Percentiles rank a stretch among this genome's conserved stretches.
phyloP scores from a whole-genome alignment of 306 rosid species.

The Ammopiptanthus mongolicus region DNA sequence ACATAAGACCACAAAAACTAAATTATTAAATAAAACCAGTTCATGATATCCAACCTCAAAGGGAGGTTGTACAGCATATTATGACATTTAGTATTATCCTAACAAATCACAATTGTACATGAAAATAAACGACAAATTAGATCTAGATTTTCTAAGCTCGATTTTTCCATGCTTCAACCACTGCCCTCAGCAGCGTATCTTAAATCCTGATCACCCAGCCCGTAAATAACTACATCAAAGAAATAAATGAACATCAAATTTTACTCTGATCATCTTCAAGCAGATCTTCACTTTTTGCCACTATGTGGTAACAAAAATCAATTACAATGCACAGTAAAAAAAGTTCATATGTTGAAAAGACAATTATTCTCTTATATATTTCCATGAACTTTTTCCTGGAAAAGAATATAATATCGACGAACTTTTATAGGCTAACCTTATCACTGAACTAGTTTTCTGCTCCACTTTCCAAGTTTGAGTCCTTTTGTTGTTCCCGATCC shows the following conservation, averaged over 20 bases:
- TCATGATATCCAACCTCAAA: constrained; percentile 3
- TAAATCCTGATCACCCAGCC: not conserved
- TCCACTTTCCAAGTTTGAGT: constrained; percentile 40
- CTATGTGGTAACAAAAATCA: not conserved
- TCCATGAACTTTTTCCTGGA: not conserved
- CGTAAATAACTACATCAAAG: not conserved
- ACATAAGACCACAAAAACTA: not conserved
- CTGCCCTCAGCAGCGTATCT: not conserved
- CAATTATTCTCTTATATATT: not conserved
- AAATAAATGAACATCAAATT: constrained; percentile 25
- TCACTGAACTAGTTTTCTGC: constrained; percentile 31
- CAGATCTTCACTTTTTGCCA: constrained; percentile 12
- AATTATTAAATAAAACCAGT: not conserved
- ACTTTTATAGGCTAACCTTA: constrained; percentile 37
- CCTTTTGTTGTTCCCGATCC: constrained; percentile 38
- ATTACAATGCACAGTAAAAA: not conserved
- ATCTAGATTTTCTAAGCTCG: constrained; percentile 7
- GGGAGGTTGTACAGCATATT: constrained; percentile 2
- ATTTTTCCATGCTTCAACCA: constrained; percentile 18
- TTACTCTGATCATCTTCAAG: not conserved
- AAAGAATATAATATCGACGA: not conserved
- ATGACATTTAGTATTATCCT: not conserved
- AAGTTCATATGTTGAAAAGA: not conserved
- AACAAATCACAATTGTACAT: constrained; percentile 5
- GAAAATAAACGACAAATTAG: not conserved